A percentile compares a stretch with the other conserved stretches of the same genome.
phyloP scores from a whole-genome alignment of 1,284 basidiomycete genomes.

The Microbotryomycetes sp. region DNA sequence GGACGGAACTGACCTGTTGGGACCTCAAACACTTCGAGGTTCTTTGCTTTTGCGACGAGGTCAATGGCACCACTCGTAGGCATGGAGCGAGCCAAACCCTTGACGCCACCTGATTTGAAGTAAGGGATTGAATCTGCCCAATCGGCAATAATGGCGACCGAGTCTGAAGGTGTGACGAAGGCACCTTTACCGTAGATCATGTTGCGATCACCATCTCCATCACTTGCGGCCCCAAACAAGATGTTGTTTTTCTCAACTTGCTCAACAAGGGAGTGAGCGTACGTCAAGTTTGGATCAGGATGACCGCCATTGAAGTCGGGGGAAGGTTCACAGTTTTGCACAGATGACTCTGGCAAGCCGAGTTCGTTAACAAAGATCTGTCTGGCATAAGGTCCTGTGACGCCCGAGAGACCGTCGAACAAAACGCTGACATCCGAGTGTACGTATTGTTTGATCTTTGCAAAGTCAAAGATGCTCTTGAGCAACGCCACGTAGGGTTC shows the following conservation, averaged over 20 bases:
- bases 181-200: slow-evolving; percentile 96
- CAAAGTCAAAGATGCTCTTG: slow-evolving; percentile 88
- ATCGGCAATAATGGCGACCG: slow-evolving; percentile 97
- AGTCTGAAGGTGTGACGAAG: slow-evolving; percentile 96
- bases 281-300: slow-evolving; percentile 97
- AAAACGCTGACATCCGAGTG: slow-evolving; percentile 74
- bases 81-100: slow-evolving; percentile 94
- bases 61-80: slow-evolving; percentile 96
- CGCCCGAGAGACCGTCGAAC: slow-evolving; percentile 94
- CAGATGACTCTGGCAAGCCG: slow-evolving; percentile 63
- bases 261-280: slow-evolving; percentile 90
- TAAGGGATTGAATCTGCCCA: slow-evolving; percentile 92
- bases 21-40: slow-evolving; percentile 90
- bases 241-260: slow-evolving; percentile 81
- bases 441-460: slow-evolving; percentile 85
- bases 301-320: slow-evolving; percentile 97
- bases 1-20: slow-evolving; percentile 67
- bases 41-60: slow-evolving; percentile 88
- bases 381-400: slow-evolving; percentile 92
- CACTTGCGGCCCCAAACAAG: slow-evolving; percentile 89
- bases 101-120: slow-evolving; percentile 85
- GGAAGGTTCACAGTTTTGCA: slow-evolving; percentile 85
- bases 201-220: slow-evolving; percentile 97
- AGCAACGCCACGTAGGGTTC: slow-evolving; percentile 80
- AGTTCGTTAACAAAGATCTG: slow-evolving; percentile 82